phyloP scores from a whole-genome alignment of 2,329 filamentous ascomycete genomes.

The Xylaria sp. region DNA sequence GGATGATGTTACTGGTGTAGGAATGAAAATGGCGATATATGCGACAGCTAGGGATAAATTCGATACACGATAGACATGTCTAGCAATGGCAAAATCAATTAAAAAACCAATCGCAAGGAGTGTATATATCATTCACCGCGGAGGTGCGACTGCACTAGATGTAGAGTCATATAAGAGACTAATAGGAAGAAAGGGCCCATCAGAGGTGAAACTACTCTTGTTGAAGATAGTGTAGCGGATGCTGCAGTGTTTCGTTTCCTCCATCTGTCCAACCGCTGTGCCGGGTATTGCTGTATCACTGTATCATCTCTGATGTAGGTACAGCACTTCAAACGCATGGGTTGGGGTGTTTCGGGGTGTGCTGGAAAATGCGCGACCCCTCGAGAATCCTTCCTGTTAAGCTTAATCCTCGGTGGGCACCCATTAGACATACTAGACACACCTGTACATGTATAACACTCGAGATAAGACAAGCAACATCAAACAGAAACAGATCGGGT shows the following conservation, averaged over 20 bases:
- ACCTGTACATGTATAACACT: slow-evolving; percentile 1
- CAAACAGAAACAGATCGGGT: slow-evolving; percentile 35
- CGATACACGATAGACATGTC: background rate
- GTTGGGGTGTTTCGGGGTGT: slow-evolving; percentile 16
- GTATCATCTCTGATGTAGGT: slow-evolving; percentile 6
- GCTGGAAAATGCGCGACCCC: slow-evolving; percentile 13
- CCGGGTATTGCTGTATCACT: slow-evolving; percentile 21
- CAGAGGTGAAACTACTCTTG: slow-evolving; percentile 33
- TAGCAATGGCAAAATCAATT: background rate
- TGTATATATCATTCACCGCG: background rate
- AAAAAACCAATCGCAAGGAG: background rate
- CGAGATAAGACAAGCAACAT: slow-evolving; percentile 22
- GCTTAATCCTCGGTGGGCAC: slow-evolving; percentile 24
- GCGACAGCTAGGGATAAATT: background rate
- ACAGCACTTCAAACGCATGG: background rate
- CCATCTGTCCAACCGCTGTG: slow-evolving; percentile 5
- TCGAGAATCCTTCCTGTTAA: slow-evolving; percentile 29
- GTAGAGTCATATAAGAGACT: background rate
- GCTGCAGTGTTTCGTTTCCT: slow-evolving; percentile 34
- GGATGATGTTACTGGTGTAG: background rate
- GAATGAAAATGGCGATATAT: slow-evolving; percentile 2
- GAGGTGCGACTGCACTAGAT: slow-evolving; percentile 3
- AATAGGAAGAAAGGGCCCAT: slow-evolving; percentile 1
- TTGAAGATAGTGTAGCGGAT: slow-evolving; percentile 30
- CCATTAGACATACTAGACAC: background rate